Percentiles rank a stretch among this genome's conserved stretches.
Evolutionary conservation across 2,329 filamentous ascomycete species (phyloP).

Genomic region (Hymenoscyphus albidus): DNA sequence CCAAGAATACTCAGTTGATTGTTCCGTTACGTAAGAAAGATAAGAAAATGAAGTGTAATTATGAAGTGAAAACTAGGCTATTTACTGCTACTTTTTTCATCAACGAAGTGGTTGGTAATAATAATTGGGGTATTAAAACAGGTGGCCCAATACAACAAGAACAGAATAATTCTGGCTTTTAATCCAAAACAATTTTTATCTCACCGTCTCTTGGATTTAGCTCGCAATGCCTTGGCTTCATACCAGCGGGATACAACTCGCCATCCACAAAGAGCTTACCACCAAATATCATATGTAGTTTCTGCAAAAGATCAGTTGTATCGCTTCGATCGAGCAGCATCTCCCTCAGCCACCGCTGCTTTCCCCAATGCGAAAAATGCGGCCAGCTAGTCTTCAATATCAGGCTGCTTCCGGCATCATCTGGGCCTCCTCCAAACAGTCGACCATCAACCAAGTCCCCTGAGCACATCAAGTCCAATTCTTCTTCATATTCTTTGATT

Average conservation of each 20-base stretch:
- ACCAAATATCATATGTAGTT: conserved; percentile 25
- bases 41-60: no score
- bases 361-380: conserved; percentile 31
- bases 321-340: conserved; percentile 31
- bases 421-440: conserved; percentile 17
- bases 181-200: conserved; percentile 24
- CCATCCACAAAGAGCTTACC: conserved; percentile 29
- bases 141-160: background rate
- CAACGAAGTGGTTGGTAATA: no score
- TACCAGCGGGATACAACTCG: conserved; percentile 1
- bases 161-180: background rate
- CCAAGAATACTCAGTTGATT: no score
- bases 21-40: no score
- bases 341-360: conserved; percentile 31
- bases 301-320: conserved; percentile 21
- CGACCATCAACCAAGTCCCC: conserved; percentile 30
- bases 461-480: conserved; percentile 23
- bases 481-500: conserved; percentile 29
- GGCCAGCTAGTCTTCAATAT: conserved; percentile 32
- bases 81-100: no score
- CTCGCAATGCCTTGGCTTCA: conserved; percentile 21
- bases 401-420: conserved; percentile 17
- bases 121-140: no score
- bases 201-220: conserved; percentile 31
- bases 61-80: no score